These are phyloP conservation scores for Salvia sclarea DNA, from an alignment of 305 asterid genomes.

Conservation along the genomic window DNA sequence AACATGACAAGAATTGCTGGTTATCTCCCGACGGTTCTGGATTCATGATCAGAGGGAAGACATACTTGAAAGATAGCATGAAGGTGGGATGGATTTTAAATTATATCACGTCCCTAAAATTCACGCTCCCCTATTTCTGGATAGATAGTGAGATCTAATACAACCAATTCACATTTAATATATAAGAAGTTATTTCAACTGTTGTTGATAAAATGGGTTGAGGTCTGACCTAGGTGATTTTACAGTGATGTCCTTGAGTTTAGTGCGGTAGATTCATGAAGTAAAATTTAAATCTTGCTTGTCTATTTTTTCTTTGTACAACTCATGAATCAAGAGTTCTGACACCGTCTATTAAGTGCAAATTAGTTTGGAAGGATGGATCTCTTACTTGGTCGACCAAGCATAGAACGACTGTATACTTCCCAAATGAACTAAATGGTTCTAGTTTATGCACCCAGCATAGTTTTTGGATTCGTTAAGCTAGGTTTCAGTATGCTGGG, in stretches of 20 bases:
- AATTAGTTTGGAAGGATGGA: neutral
- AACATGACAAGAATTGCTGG: conserved; percentile 83
- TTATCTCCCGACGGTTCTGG: conserved; percentile 87
- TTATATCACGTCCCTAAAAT: conserved; percentile 2
- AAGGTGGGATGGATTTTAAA: conserved; percentile 54
- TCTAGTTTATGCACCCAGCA: no score
- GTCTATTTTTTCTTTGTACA: no score
- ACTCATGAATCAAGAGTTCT: neutral
- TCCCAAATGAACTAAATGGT: no score
- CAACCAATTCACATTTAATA: neutral
- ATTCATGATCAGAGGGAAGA: conserved; percentile 94
- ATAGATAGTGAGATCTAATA: conserved; percentile 5
- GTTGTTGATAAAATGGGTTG: neutral
- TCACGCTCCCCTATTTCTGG: conserved; percentile 17
- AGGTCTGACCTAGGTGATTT: conserved; percentile 7
- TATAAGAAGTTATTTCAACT: neutral
- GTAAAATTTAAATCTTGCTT: neutral
- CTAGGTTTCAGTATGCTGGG: no score
- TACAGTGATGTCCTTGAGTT: neutral
- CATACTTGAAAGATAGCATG: conserved; percentile 80
- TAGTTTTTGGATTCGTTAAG: no score
- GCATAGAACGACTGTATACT: neutral
- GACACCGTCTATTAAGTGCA: neutral
- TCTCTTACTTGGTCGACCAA: neutral
- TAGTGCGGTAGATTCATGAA: neutral